Percentiles rank a stretch among this genome's conserved stretches.
These are phyloP conservation scores for Globisporangium ultimum DNA, from an alignment of 352 stramenopile species.

Conservation along the genomic window DNA sequence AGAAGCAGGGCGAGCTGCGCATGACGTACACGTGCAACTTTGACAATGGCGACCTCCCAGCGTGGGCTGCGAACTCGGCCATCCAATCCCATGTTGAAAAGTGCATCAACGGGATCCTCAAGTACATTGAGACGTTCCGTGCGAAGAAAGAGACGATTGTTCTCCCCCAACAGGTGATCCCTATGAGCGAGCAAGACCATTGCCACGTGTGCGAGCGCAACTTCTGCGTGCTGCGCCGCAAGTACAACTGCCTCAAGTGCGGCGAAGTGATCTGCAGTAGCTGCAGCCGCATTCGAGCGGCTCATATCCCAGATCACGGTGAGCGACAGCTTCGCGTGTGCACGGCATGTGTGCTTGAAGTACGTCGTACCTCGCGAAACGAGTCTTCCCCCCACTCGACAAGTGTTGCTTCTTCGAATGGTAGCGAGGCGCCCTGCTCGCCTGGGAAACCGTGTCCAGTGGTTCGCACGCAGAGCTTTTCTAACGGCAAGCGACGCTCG, in stretches of 20 bases:
- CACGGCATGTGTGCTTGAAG: constrained; percentile 72
- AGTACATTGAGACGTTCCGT: constrained; percentile 84
- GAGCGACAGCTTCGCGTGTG: constrained; percentile 76
- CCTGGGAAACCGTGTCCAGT: neutral
- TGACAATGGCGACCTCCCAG: constrained; percentile 76
- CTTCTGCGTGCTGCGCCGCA: constrained; percentile 65
- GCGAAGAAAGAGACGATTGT: constrained; percentile 68
- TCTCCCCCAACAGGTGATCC: constrained; percentile 69
- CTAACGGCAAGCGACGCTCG: constrained; percentile 50
- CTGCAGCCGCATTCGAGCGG: constrained; percentile 62
- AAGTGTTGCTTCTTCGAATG: constrained; percentile 3
- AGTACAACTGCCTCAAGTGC: constrained; percentile 86
- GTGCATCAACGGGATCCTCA: constrained; percentile 80
- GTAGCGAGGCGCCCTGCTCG: neutral
- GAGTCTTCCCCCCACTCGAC: constrained; percentile 12
- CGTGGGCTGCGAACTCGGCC: constrained; percentile 79
- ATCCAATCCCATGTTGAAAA: constrained; percentile 88
- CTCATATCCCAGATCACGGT: constrained; percentile 65
- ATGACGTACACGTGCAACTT: constrained; percentile 89
- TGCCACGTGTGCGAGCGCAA: constrained; percentile 74
- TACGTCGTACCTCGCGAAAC: constrained; percentile 49
- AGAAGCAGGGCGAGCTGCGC: constrained; percentile 66
- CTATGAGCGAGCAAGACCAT: constrained; percentile 67
- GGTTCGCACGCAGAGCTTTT: constrained; percentile 47
- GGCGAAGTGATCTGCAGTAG: constrained; percentile 77